Conservation (phyloP, 352 stramenopile genomes). For the Halophytophthora polymorphica region DNA sequence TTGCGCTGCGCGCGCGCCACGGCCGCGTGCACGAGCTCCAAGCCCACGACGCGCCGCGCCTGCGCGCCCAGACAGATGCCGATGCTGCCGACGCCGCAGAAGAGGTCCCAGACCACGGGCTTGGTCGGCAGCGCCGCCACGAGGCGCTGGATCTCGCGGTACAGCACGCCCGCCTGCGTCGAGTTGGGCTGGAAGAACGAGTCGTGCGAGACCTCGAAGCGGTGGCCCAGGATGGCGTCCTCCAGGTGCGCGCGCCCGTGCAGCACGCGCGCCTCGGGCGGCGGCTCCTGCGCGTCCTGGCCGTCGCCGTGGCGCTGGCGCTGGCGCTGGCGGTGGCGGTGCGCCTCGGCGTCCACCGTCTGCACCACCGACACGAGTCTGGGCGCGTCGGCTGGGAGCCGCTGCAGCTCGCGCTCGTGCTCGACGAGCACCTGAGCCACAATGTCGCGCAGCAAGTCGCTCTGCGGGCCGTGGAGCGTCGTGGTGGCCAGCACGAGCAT, state of each 20-base stretch:
- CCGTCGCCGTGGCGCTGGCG: neutral
- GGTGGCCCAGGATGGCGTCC: constrained; percentile 57
- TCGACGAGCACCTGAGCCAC: constrained; percentile 29
- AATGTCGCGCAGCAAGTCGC: constrained; percentile 24
- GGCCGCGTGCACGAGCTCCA: constrained; percentile 62
- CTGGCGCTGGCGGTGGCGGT: constrained; percentile 38
- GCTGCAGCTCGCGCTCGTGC: constrained; percentile 3
- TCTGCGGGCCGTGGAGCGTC: constrained; percentile 34
- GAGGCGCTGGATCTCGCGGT: constrained; percentile 46
- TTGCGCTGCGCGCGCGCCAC: constrained; percentile 55
- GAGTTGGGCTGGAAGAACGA: constrained; percentile 85
- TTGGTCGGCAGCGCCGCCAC: constrained; percentile 24
- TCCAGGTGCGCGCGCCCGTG: constrained; percentile 44
- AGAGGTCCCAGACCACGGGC: constrained; percentile 75
- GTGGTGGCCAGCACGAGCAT: constrained; percentile 72
- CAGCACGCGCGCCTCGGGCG: constrained; percentile 23
- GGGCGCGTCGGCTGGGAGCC: constrained; percentile 3
- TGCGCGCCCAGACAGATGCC: constrained; percentile 64
- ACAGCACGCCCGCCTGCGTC: constrained; percentile 48
- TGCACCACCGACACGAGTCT: constrained; percentile 63
- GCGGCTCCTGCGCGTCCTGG: neutral
- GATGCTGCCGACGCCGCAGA: constrained; percentile 79
- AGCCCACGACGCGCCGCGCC: constrained; percentile 49
- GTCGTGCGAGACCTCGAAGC: constrained; percentile 65
- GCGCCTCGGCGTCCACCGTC: constrained; percentile 52